phyloP scores from a whole-genome alignment of 2,329 filamentous ascomycete genomes.

The Cladosporium colombiae region DNA sequence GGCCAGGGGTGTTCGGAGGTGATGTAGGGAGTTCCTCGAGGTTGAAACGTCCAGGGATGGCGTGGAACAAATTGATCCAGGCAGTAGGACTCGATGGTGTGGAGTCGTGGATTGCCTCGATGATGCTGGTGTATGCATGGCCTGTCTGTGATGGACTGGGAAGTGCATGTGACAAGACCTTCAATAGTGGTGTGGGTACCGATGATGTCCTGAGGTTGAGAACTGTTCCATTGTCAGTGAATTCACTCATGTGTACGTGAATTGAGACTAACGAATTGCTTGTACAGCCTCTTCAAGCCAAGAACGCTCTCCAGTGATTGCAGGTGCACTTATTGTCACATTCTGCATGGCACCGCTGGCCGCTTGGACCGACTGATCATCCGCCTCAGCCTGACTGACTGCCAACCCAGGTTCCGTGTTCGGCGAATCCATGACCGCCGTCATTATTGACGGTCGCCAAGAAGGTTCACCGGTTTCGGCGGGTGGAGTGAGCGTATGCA shows the following conservation, averaged over 20 bases:
- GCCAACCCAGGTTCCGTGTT: constrained; percentile 39
- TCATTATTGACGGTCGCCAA: constrained; percentile 40
- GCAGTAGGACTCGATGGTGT: constrained; percentile 53
- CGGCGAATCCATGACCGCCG: constrained; percentile 43
- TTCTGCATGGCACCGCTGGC: constrained; percentile 17
- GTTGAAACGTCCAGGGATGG: constrained; percentile 62
- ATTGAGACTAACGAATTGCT: constrained; percentile 32
- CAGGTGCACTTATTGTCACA: not conserved
- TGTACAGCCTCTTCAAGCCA: constrained; percentile 35
- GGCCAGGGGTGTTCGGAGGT: constrained; percentile 61
- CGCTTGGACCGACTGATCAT: constrained; percentile 13
- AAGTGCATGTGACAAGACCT: constrained; percentile 62
- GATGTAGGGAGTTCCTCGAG: constrained; percentile 63
- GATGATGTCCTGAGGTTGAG: constrained; percentile 38
- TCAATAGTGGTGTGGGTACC: constrained; percentile 47
- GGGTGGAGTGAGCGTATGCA: constrained; percentile 49
- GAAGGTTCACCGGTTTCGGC: constrained; percentile 44
- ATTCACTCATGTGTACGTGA: not conserved
- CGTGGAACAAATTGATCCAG: constrained; percentile 66
- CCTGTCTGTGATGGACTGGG: constrained; percentile 55
- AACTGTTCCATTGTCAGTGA: constrained; percentile 37
- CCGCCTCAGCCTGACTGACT: constrained; percentile 13
- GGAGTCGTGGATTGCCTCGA: constrained; percentile 56
- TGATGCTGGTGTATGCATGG: constrained; percentile 56
- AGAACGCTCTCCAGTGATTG: constrained; percentile 12